Evolutionary conservation across 345 rosid genomes (phyloP), one percentile per base, ranked within the genome.

Genomic region (Salix brachista): DNA sequence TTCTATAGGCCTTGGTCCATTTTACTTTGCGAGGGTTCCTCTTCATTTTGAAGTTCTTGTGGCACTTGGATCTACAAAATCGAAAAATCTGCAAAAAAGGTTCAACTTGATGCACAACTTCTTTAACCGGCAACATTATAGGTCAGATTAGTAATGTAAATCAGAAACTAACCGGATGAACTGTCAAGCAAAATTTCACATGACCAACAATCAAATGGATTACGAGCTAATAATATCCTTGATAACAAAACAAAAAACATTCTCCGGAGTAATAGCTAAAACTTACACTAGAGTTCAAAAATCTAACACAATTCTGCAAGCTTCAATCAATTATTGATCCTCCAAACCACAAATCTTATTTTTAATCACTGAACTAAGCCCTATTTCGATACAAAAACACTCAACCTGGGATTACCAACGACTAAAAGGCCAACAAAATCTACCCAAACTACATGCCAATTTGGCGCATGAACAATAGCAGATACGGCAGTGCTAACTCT

Each of bases 21-120:
- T 94, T 94, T 10, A 96, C 95, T 77, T 96, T 94, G 56, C 97
- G 91, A 8, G 98, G 99, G 79, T 94, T 96, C 78, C 98, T 94
- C 91, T 96, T 96, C 99, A 94, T 96, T 84, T 96, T 96, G 75
- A 94, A 91, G 80, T 94, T 94, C 82, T 94, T 94, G 81, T 94
- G 97, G 83, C 97, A 92, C 80, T 90, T 90, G 10, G 94, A 94
- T 84, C 97, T 84, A 83, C 96, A 96, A 83, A 96, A 96, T 39
- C 93, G 80, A 84, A 94, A 96, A 52, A 96, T 84, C 98, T 94
- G 83, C 87, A 82, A 60, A 72, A 62, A 72, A 62, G 39, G 65
- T 39, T 26, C 69, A 65, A 30, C 34, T 37, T 44, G 69, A 16
- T 19, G 13, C 44, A 75, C 41, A 19, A 60, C 12, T 21, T 36